phyloP scores from a whole-genome alignment of 805 yeast genomes.

The Candida bentonensis region DNA sequence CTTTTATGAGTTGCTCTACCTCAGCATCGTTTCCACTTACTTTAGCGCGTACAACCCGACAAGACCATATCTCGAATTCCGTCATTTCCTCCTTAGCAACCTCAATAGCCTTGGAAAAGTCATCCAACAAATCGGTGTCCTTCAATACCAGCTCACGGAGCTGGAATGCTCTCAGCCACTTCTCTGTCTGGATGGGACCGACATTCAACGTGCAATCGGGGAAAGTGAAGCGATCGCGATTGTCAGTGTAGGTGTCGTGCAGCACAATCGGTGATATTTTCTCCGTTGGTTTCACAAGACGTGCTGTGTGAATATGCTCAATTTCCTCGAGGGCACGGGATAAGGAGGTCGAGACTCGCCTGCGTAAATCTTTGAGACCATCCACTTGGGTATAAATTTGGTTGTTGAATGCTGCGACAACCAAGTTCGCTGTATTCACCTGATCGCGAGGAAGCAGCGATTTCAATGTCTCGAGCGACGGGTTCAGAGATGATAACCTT shows the following conservation, averaged over 20 bases:
- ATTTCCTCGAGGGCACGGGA: not conserved
- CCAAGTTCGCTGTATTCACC: not conserved
- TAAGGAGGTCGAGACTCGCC: not conserved
- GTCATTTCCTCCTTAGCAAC: not conserved
- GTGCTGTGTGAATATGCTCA: not conserved
- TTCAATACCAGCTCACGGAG: not conserved
- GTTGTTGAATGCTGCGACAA: not conserved
- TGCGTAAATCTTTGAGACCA: not conserved
- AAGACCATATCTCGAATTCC: not conserved
- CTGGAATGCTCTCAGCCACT: not conserved
- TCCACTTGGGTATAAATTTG: not conserved
- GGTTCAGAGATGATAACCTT: constrained; percentile 33
- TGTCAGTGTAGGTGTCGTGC: not conserved
- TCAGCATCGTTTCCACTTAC: not conserved
- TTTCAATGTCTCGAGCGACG: constrained; percentile 13
- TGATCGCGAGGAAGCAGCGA: not conserved
- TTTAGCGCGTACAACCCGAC: not conserved
- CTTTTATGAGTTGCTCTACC: not conserved
- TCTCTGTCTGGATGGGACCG: not conserved
- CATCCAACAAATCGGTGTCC: not conserved
- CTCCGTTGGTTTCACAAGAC: not conserved
- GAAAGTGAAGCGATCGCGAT: not conserved
- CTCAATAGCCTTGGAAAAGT: not conserved
- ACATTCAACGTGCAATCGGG: not conserved
- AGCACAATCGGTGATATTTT: not conserved